Conservation (phyloP, 2,329 filamentous ascomycete species). For the Simplicillium aogashimaense region DNA sequence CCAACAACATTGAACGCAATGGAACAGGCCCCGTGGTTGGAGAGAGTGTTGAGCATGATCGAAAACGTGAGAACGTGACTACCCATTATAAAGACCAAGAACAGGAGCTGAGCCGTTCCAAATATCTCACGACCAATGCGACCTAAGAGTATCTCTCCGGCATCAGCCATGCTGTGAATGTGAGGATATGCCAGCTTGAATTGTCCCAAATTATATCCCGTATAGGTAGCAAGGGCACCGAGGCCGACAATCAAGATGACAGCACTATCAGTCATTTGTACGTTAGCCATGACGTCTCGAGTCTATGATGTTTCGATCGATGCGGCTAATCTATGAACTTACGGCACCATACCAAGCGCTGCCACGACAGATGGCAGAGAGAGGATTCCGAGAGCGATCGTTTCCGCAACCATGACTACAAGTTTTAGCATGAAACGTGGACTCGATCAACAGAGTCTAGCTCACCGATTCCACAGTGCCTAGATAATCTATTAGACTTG, state of each 20-base stretch:
- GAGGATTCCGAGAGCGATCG: constrained; percentile 12
- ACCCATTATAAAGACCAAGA: constrained; percentile 55
- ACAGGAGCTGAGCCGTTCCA: constrained; percentile 44
- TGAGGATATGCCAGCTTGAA: constrained; percentile 35
- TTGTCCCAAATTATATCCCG: constrained; percentile 28
- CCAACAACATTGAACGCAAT: constrained; percentile 27
- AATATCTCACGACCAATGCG: constrained; percentile 46
- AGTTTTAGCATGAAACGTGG: background rate
- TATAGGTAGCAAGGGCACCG: constrained; percentile 29
- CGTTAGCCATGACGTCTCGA: background rate
- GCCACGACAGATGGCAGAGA: constrained; percentile 14
- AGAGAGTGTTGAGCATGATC: constrained; percentile 54
- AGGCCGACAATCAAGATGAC: constrained; percentile 23
- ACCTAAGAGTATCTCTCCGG: constrained; percentile 49
- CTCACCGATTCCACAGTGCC: background rate
- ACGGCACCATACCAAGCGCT: constrained; percentile 17
- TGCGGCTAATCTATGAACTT: background rate
- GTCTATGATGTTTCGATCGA: background rate
- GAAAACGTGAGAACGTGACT: constrained; percentile 59
- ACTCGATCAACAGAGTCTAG: background rate
- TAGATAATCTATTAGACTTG: background rate
- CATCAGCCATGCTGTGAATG: constrained; percentile 54
- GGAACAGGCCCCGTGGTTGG: constrained; percentile 34
- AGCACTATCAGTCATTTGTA: constrained; percentile 8
- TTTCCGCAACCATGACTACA: background rate